These are phyloP conservation scores for Penicillium dipodomyicola DNA, from an alignment of 495 filamentous ascomycete species.

Conservation along the genomic window DNA sequence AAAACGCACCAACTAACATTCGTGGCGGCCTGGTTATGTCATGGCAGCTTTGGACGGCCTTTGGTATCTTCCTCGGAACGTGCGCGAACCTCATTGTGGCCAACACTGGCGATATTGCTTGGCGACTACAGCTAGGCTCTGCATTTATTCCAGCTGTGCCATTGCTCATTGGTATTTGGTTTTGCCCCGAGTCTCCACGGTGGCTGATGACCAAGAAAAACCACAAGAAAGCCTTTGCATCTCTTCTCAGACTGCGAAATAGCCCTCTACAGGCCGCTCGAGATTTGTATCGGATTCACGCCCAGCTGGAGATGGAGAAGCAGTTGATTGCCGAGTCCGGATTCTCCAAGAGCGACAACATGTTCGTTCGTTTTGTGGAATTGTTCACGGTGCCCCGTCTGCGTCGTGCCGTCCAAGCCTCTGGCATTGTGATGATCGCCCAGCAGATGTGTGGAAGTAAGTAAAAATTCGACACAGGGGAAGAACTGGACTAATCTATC, in stretches of 20 bases:
- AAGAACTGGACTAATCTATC: slow-evolving; percentile 1
- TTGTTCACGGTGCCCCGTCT: slow-evolving; percentile 58
- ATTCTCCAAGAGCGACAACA: slow-evolving; percentile 31
- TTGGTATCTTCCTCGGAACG: slow-evolving; percentile 72
- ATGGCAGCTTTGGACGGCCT: slow-evolving; percentile 86
- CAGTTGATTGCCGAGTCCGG: slow-evolving; percentile 31
- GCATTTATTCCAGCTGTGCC: slow-evolving; percentile 76
- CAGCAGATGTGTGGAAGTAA: slow-evolving; percentile 82
- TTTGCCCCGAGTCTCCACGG: slow-evolving; percentile 58
- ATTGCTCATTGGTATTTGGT: slow-evolving; percentile 60
- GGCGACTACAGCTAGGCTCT: slow-evolving; percentile 77
- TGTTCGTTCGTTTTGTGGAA: slow-evolving; percentile 49
- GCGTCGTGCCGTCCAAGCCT: slow-evolving; percentile 55
- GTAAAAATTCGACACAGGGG: background rate
- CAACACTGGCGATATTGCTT: slow-evolving; percentile 55
- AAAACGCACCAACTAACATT: slow-evolving; percentile 70
- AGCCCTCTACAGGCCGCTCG: slow-evolving; percentile 68
- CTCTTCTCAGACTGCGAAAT: slow-evolving; percentile 60
- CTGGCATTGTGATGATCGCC: slow-evolving; percentile 64
- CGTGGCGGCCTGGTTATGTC: slow-evolving; percentile 80
- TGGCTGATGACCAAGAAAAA: slow-evolving; percentile 62
- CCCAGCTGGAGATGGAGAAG: slow-evolving; percentile 46
- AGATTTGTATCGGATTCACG: slow-evolving; percentile 73
- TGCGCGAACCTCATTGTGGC: slow-evolving; percentile 68
- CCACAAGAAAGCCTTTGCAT: slow-evolving; percentile 60